Base-by-base conservation (phyloP, 2,329 filamentous ascomycete species). In the Cercospora zeina region DNA sequence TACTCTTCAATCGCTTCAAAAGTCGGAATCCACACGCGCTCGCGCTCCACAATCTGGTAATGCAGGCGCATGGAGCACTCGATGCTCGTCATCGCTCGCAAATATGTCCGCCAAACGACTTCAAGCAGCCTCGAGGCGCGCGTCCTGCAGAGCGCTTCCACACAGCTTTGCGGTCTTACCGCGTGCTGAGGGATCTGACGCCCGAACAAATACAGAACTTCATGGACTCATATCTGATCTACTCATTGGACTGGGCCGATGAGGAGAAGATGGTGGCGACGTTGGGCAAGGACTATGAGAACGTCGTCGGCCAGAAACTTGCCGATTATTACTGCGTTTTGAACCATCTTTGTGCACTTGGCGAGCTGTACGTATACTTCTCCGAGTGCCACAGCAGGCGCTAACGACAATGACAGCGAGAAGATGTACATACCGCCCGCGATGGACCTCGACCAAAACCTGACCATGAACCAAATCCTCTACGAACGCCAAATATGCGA, bases 401-500 rank as follows among this genome's bases (percentile, higher is more conserved):
- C 56, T 59, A 37, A 59, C 6, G 31, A 36, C 7, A 8, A n/a
- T n/a, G 7, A 19, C 16, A 59, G 56, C n/a, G 69, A 71, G 58
- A 71, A 71, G 62, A 65, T 65, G 70, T 72, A 72, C 60, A 70
- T 72, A 30, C 70, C 70, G 3, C 70, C 70, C 2, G 66, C 67
- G 13, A 65, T 72, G 58, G 67, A 71, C 50, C 59, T 67, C 3
- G 55, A 61, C 19, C 54, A 61, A 36, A 62, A 59, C 37, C 62
- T 71, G 36, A 56, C 58, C 27, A 61, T 54, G 34, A 72, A 72
- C 53, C 70, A 72, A 49, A 65, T 68, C 16, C 62, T 71, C 27
- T 72, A 71, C 61, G 70, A 72, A 58, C 66, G 71, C 54, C 60
- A 60, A 49, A 65, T 72, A 16, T 68, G 68, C 21, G 59, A 69